Conservation (phyloP, 305 asterid genomes). For the Coffea humblotiana region DNA sequence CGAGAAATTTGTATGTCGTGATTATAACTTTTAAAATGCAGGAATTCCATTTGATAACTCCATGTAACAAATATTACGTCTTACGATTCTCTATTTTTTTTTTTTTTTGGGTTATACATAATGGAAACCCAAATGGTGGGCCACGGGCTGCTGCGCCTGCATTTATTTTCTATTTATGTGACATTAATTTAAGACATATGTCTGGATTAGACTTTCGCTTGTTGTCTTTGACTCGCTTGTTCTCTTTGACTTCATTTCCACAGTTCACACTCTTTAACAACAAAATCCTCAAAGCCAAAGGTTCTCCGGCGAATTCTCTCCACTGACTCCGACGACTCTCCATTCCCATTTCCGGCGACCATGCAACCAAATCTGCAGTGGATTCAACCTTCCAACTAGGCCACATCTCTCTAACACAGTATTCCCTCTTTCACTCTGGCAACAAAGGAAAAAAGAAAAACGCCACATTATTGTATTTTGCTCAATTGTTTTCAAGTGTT, state of each 20-base stretch:
- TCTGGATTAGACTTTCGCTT: background rate
- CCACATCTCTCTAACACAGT: conserved; percentile 6
- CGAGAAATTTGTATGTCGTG: no score
- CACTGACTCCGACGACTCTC: conserved; percentile 11
- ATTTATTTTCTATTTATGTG: background rate
- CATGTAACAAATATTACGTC: no score
- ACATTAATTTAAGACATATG: background rate
- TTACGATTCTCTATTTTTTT: no score
- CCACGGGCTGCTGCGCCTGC: background rate
- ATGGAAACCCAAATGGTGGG: background rate
- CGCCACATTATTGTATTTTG: background rate
- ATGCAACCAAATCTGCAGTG: background rate
- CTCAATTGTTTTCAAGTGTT: background rate
- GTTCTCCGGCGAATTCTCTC: conserved; percentile 5
- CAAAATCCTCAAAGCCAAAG: background rate
- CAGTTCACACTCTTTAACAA: conserved; percentile 9
- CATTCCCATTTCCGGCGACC: conserved; percentile 19
- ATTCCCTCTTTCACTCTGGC: background rate
- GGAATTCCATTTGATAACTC: no score
- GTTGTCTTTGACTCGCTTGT: conserved; percentile 5
- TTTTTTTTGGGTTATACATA: background rate
- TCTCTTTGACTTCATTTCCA: conserved; percentile 12
- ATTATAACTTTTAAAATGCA: no score
- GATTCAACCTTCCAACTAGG: conserved; percentile 11
- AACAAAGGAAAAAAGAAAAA: background rate